phyloP scores from a whole-genome alignment of 2,329 filamentous ascomycete species.

The Xylaria hypoxylon region DNA sequence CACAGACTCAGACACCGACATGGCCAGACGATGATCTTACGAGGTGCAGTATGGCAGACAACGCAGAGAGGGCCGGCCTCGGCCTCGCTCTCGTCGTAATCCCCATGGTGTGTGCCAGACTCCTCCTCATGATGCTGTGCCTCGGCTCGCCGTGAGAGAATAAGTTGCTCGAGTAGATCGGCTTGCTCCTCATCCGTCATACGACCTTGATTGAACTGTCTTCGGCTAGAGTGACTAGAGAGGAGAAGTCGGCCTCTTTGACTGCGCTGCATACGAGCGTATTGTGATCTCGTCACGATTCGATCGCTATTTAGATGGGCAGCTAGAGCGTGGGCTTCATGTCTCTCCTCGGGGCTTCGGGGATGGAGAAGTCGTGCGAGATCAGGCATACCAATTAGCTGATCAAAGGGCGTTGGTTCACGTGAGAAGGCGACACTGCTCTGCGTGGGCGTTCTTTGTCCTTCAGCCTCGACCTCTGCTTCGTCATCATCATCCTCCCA shows the following conservation, averaged over 20 bases:
- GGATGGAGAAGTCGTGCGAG: conserved; percentile 87
- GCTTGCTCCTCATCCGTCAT: conserved; percentile 70
- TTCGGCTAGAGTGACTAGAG: conserved; percentile 57
- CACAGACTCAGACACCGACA: conserved; percentile 94
- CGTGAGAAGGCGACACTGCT: conserved; percentile 60
- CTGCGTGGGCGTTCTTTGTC: conserved; percentile 80
- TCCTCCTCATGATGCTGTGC: conserved; percentile 40
- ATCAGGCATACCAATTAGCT: conserved; percentile 72
- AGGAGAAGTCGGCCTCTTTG: conserved; percentile 77
- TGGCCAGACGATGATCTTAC: conserved; percentile 95
- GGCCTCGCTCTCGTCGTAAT: conserved; percentile 26
- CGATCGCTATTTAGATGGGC: conserved; percentile 78
- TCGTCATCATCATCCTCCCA: conserved; percentile 56
- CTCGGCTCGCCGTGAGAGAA: conserved; percentile 62
- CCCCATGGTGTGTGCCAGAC: conserved; percentile 11
- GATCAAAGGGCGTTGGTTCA: conserved; percentile 71
- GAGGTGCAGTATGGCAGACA: conserved; percentile 86
- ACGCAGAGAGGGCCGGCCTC: conserved; percentile 86
- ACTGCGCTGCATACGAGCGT: conserved; percentile 73
- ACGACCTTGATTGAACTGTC: conserved; percentile 48
- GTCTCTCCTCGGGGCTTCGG: conserved; percentile 77
- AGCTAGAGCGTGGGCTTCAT: conserved; percentile 84
- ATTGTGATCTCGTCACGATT: conserved; percentile 85
- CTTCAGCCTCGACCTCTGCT: conserved; percentile 53
- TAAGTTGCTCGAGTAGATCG: conserved; percentile 69